Evolutionary conservation across 2,329 filamentous ascomycete genomes (phyloP).

Genomic region (Chaetomium strumarium): DNA sequence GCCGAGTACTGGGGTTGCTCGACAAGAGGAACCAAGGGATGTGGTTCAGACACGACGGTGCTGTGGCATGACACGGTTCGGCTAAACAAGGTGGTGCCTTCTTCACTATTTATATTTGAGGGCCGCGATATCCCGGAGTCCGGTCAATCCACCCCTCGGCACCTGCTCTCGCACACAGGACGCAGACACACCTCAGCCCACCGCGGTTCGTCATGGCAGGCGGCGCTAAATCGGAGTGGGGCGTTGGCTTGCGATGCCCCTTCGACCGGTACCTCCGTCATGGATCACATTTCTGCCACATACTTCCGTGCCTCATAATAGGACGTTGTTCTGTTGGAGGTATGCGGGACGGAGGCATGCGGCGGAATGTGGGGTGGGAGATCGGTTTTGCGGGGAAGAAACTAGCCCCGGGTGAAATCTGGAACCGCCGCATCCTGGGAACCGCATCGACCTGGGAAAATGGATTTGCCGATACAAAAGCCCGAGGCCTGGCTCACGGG

Average conservation of each 20-base stretch:
- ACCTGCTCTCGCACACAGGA: constrained; percentile 8
- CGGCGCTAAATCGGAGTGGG: constrained; percentile 2
- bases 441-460: constrained; percentile 16
- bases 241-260: background rate
- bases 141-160: constrained; percentile 19
- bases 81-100: background rate
- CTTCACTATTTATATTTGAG: constrained; percentile 8
- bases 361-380: constrained; percentile 14
- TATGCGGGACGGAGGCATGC: too few species aligned
- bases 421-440: constrained; percentile 7
- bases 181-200: background rate
- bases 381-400: constrained; percentile 19
- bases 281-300: background rate
- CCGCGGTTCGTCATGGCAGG: constrained; percentile 5
- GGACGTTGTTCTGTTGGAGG: background rate
- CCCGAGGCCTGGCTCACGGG: background rate
- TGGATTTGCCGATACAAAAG: constrained; percentile 20
- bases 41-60: background rate
- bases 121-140: constrained; percentile 7
- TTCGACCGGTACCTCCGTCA: background rate
- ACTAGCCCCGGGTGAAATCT: constrained; percentile 16
- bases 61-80: background rate
- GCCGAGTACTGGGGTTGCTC: background rate
- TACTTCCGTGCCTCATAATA: background rate
- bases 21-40: background rate